A percentile compares a stretch with the other conserved stretches of the same genome.
Evolutionary conservation across 768 basidiomycete species (phyloP).

Genomic region (Vishniacozyma victoriae): DNA sequence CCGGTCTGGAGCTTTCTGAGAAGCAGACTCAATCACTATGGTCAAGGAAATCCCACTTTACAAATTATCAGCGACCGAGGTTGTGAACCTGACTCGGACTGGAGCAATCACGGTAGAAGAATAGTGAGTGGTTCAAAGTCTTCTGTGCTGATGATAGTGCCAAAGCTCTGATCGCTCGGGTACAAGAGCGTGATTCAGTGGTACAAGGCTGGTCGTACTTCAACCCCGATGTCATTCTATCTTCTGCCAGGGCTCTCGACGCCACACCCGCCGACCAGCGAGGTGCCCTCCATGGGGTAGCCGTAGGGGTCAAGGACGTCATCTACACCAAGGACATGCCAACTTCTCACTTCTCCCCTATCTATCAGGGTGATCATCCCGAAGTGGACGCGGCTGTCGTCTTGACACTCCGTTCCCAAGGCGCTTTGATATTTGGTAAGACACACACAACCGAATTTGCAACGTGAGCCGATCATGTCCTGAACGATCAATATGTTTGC

Average conservation of each 20-base stretch:
- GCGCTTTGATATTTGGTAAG: conserved; percentile 37
- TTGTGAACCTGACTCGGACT: conserved; percentile 9
- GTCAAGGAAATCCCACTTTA: too few species aligned
- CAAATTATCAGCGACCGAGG: conserved; percentile 24
- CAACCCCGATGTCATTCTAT: conserved; percentile 17
- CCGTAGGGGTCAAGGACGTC: conserved; percentile 40
- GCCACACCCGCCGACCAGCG: conserved; percentile 17
- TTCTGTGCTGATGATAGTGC: conserved; percentile 12
- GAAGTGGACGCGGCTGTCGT: conserved; percentile 30
- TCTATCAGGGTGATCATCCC: conserved; percentile 23
- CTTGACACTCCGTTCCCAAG: conserved; percentile 18
- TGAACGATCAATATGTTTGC: not conserved
- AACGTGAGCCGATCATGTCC: not conserved
- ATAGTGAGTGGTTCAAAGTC: conserved; percentile 18
- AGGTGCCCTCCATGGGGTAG: conserved; percentile 33
- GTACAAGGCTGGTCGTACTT: conserved; percentile 37
- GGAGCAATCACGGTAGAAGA: conserved; percentile 23
- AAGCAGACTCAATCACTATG: too few species aligned
- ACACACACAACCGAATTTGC: conserved; percentile 39
- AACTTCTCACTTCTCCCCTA: conserved; percentile 30
- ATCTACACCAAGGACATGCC: conserved; percentile 23
- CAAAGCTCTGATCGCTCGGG: conserved; percentile 20
- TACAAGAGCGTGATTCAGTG: conserved; percentile 19
- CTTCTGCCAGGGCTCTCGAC: conserved; percentile 23
- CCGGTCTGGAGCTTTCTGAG: too few species aligned